Base-by-base conservation (phyloP, 1,284 basidiomycete genomes). In the Cryptococcus hybrid region DNA sequence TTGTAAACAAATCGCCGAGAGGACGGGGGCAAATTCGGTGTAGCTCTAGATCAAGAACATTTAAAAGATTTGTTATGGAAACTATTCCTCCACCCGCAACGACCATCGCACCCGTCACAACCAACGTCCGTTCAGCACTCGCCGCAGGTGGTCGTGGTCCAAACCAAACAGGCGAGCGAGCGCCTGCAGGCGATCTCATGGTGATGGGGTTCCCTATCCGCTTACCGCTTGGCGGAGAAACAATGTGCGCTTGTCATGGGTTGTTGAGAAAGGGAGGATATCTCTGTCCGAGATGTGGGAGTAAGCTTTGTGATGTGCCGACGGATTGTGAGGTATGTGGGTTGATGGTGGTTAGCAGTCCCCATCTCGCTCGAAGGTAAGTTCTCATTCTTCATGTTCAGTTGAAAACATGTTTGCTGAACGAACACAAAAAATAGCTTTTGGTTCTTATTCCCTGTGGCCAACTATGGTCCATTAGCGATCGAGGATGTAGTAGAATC, bases 131-230 rank as follows among this genome's bases (percentile, higher is more conserved):
- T 5, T 82, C 84, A 1, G 75, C 85, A 5, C 68, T 84, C 3
- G 83, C 84, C n/a, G 73, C 82, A 3, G 79, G 72, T 4, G 70
- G 70, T 1, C 56, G 46, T n/a, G 59, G 55, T 30, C 67, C 71
- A 40, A 76, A 80, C 48, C 34, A 46, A 9, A 43, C 13, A 8
- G 50, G 35, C 4, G 56, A 30, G 9, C 52, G 56, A 51, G 87
- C 87, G 54, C 85, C 85, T 12, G 84, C 86, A 0, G 88, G 90
- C 0, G 93, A 99, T 77, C 80, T 99, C 43, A 94, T 99, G 87
- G 88, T 96, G 82, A 99, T 99, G 93, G 95, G 95, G 3, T 99
- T 99, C 77, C 96, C 92, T 0, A 91, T 88, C 13, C 86, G 92
- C 47, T 80, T 96, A n/a, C 89, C 90, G 0, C 87, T 88, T 0